Base-by-base conservation (phyloP, 192 early-diverging fungal genomes). In the Phycomyces blakesleeanus region DNA sequence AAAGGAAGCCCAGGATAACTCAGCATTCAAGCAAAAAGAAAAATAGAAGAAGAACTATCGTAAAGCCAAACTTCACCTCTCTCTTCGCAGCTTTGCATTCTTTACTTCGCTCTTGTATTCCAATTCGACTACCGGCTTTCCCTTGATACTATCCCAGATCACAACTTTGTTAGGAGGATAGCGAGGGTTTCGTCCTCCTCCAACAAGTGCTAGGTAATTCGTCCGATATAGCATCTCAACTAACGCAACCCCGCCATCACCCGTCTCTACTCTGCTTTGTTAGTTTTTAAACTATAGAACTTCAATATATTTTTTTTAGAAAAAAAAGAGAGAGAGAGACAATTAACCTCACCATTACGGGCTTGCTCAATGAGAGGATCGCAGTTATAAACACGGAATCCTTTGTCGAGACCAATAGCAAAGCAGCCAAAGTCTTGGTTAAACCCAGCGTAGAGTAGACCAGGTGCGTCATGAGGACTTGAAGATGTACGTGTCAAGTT, bases 401-500 rank as follows among this genome's bases (percentile, higher is more conserved):
- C 91, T 37, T 76, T 82, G 55, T 91, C 89, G 2, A 91, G 83
- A 12, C 89, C 91, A 37, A 89, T 82, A 27, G 89, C 85, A 73
- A 95, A 93, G 73, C 90, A 92, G 24, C 86, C 87, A 72, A 82
- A 89, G 69, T 93, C 89, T 68, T 91, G 90, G 76, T 93, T 93
- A 69, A 93, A 92, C 22, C 81, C 81, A 51, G 87, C 86, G 69
- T 86, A 93, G 41, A 91, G 77, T 52, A 94, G 75, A 15, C 84
- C 87, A 39, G 84, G 79, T 3, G 79, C 79, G 66, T 83, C 81
- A 26, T 77, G 63, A 11, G 64, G 58, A 25, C 77, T 79, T 55
- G 72, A 66, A 12, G 76, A 77, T 16, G 72, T 67, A 11, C 77
- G 76, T n/a, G 79, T 58, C 18, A 73, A 41, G 41, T 73, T 73